Evolutionary conservation across 2,329 filamentous ascomycete genomes (phyloP), one percentile per base, ranked within the genome.

Genomic region (Lasiodiplodia sp.): DNA sequence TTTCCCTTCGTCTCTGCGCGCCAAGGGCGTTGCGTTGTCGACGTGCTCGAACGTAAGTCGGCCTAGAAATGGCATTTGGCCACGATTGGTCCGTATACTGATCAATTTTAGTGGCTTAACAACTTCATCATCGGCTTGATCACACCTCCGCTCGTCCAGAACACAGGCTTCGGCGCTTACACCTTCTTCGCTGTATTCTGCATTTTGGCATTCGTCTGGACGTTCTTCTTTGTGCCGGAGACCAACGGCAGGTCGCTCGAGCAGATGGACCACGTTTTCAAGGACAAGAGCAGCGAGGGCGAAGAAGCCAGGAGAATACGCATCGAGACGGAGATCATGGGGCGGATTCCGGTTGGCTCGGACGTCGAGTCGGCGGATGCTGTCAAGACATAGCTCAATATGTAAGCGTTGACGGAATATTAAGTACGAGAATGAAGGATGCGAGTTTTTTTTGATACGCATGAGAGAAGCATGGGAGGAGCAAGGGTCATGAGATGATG

Each of bases 51-150:
- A 89, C 78, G 58, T 51, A 16, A 63, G 58, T 49, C 21, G 11
- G 11, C 10, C 4, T 21, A 92, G 90, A 80, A 25, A 21, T 14
- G 16, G n/a, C 6, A 76, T 21, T 3, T 34, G 11, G 68, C 80
- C 23, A 2, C 38, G 12, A 34, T 12, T 14, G 18, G 21, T n/a
- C 16, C 21, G 25, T 7, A 38, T 16, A 31, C 58, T 63, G 5
- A 63, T 40, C 28, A 21, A 21, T 63, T 16, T 10, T 18, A 63
- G 58, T 92, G 90, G 81, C 77, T 90, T 2, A 87, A 86, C 75
- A 90, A 90, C 75, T 90, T 90, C 71, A 85, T 88, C 63, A 87
- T 90, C 31, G 88, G 90, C 44, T 84, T 91, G 73, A 85, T 91
- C 34, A 91, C 88, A 0, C 90, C 90, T 0, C 84, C 89, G 1